A percentile compares a stretch with the other conserved stretches of the same genome.
Evolutionary conservation across 495 filamentous ascomycete genomes (phyloP).

Genomic region (Polyplosphaeria fusca): DNA sequence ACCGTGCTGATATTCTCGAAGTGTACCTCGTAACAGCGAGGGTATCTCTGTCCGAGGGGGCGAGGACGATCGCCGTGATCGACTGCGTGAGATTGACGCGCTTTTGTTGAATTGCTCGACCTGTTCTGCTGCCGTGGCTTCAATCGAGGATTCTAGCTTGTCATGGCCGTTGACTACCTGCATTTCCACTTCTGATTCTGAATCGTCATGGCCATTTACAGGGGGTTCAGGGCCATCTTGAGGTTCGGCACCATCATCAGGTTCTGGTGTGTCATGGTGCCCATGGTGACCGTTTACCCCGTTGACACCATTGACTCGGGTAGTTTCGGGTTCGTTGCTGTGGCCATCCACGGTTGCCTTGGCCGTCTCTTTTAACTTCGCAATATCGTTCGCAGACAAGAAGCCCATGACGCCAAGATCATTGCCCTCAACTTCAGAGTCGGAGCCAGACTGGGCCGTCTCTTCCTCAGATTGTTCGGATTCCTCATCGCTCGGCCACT

Average conservation of each 20-base stretch:
- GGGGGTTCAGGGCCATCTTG: too few species aligned
- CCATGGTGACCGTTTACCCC: constrained; percentile 1
- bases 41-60: constrained; percentile 51
- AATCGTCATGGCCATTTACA: neutral
- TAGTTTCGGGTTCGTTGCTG: neutral
- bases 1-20: constrained; percentile 95
- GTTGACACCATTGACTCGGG: constrained; percentile 6
- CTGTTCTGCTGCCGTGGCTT: neutral
- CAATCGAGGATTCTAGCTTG: neutral
- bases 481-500: constrained; percentile 24
- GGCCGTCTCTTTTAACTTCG: constrained; percentile 29
- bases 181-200: constrained; percentile 1
- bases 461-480: constrained; percentile 24
- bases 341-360: constrained; percentile 5
- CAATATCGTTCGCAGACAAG: constrained; percentile 19
- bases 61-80: constrained; percentile 22
- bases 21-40: constrained; percentile 80
- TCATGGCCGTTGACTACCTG: neutral
- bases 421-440: constrained; percentile 17
- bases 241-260: neutral
- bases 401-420: constrained; percentile 30
- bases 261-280: neutral
- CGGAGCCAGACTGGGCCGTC: constrained; percentile 33
- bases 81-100: constrained; percentile 1
- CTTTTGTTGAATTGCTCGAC: neutral